phyloP scores from a whole-genome alignment of 2,329 filamentous ascomycete species.

The Trichoderma atrobrunneum region DNA sequence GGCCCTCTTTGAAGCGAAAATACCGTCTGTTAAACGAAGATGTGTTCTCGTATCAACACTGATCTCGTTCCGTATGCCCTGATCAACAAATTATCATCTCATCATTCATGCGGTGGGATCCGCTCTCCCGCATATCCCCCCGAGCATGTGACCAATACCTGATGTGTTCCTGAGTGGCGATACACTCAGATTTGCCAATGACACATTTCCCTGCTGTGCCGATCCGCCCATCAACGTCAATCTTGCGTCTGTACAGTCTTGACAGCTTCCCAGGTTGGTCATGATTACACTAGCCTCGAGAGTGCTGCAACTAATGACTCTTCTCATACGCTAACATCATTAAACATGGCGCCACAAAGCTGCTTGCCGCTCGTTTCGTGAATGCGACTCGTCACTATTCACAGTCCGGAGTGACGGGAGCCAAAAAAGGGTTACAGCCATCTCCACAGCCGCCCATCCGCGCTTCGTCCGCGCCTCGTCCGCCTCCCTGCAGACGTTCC shows the following conservation, averaged over 20 bases:
- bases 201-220: not conserved
- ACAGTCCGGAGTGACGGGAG: not conserved
- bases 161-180: constrained; percentile 1
- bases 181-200: not conserved
- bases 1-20: not conserved
- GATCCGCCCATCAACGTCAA: not conserved
- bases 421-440: constrained; percentile 1
- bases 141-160: constrained; percentile 10
- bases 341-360: constrained; percentile 11
- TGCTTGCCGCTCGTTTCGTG: not conserved
- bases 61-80: not conserved
- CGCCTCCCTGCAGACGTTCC: not conserved
- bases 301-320: constrained; percentile 4
- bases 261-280: not conserved
- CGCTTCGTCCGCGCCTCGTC: not conserved
- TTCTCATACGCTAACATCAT: not conserved
- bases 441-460: constrained; percentile 6
- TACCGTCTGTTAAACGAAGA: not conserved
- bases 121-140: constrained; percentile 10
- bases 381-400: constrained; percentile 15
- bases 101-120: not conserved
- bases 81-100: not conserved
- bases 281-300: not conserved
- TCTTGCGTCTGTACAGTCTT: not conserved
- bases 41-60: not conserved